phyloP scores from a whole-genome alignment of 108 stramenopile genomes.

The Cylindrotheca fusiformis region DNA sequence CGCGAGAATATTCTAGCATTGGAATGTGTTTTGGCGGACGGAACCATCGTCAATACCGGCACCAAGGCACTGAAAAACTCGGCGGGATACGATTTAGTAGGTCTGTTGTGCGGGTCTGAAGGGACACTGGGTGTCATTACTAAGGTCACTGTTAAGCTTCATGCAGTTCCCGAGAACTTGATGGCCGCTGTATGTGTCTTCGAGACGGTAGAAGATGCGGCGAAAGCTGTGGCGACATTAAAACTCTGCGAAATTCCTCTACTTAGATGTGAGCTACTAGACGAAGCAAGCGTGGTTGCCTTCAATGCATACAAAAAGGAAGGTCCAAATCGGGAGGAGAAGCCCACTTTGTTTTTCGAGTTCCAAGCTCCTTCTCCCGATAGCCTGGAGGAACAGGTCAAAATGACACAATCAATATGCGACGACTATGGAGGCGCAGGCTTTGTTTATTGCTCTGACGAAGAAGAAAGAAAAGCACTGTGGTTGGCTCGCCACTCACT shows the following conservation, averaged over 20 bases:
- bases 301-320: slow-evolving; percentile 50
- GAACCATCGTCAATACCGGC: slow-evolving; percentile 47
- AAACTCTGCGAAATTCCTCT: slow-evolving; percentile 65
- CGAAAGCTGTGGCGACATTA: slow-evolving; percentile 68
- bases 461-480: slow-evolving; percentile 61
- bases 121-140: slow-evolving; percentile 87
- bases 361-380: slow-evolving; percentile 59
- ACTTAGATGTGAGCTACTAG: slow-evolving; percentile 79
- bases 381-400: slow-evolving; percentile 44
- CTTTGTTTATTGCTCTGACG: slow-evolving; percentile 53
- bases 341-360: slow-evolving; percentile 82
- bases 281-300: slow-evolving; percentile 63
- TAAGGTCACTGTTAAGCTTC: slow-evolving; percentile 82
- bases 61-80: slow-evolving; percentile 72
- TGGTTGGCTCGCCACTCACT: slow-evolving; percentile 88
- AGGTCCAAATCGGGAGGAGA: slow-evolving; percentile 30
- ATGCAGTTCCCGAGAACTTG: slow-evolving; percentile 71
- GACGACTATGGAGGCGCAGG: slow-evolving; percentile 51
- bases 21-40: slow-evolving; percentile 79
- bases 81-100: slow-evolving; percentile 90
- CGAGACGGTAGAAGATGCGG: slow-evolving; percentile 58
- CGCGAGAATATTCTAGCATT: slow-evolving; percentile 84
- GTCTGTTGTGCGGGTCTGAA: slow-evolving; percentile 80
- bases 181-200: slow-evolving; percentile 80
- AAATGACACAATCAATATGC: slow-evolving; percentile 48